Conservation (phyloP, 129 eudicot genomes). For the Flaveria brownii region DNA sequence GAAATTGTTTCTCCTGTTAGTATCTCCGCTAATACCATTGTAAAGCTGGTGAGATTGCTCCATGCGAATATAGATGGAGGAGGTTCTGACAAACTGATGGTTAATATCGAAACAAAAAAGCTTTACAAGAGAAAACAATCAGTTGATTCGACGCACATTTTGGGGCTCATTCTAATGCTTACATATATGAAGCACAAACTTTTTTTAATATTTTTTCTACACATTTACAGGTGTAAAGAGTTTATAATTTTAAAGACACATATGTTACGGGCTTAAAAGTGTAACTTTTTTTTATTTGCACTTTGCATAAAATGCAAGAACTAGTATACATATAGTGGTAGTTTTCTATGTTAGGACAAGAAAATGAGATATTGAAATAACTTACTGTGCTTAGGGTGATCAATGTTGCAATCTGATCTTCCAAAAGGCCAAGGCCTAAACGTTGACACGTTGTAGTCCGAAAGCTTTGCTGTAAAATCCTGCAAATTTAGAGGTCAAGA, state of each 20-base stretch:
- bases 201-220: no score
- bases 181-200: not conserved
- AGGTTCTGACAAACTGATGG: not conserved
- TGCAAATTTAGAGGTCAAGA: not conserved
- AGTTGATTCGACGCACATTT: no score
- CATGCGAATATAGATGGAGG: not conserved
- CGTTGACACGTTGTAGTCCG: constrained; percentile 12
- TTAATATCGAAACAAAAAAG: not conserved
- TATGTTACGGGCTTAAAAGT: no score
- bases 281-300: not conserved
- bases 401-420: not conserved
- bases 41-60: constrained; percentile 21
- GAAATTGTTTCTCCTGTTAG: constrained; percentile 16
- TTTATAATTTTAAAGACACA: no score
- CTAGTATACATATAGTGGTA: not conserved
- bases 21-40: constrained; percentile 17
- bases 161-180: not conserved
- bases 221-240: no score
- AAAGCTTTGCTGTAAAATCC: constrained; percentile 23
- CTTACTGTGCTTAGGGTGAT: not conserved
- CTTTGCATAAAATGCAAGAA: not conserved
- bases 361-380: not conserved
- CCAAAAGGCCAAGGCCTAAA: not conserved
- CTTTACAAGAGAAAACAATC: not conserved
- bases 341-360: not conserved